Base-by-base conservation (phyloP, 768 basidiomycete genomes). In the Lactifluus echinatus region DNA sequence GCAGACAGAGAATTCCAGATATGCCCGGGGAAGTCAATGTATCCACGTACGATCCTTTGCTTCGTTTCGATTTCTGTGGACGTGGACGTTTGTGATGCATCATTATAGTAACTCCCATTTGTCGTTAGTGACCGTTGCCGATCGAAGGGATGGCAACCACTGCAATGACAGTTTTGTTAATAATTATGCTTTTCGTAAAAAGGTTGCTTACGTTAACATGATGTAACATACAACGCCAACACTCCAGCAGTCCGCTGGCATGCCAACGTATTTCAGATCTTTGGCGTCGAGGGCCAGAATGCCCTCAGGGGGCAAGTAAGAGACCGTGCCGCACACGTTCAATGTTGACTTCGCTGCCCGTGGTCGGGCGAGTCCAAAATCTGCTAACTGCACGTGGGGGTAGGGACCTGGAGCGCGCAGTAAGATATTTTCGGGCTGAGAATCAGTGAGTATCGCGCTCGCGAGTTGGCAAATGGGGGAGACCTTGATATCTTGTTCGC, bases 201-300 rank as follows among this genome's bases (percentile, higher is more conserved):
- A 19, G 19, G 51, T 40, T 39, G 77, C 87, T 59, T 72, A 92
- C 90, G 80, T 79, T 48, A 93, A 73, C 88, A 92, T 92, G 55
- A 89, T 82, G 61, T 84, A 91, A 50, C 92, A 71, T 51, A 88
- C 82, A 5, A 91, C 79, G 5, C 90, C 90, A 12, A 85, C 80
- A 63, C 89, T 90, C 90, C 90, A 93, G 65, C 89, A 92, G 69
- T 93, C 90, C 2, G 89, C 79, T n/a, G 89, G 87, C 84, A 91
- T 85, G 19, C 88, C 88, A 31, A 77, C 70, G 55, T 89, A 90
- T 50, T 85, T 82, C 42, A 87, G 69, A 56, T 87, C 75, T 63
- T 84, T 84, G 62, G 85, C 75, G 63, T 90, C 86, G 40, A 92
- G 71, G 7, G 89, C 89, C 10, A 87, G 74, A 36, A 93, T 80